phyloP scores from a whole-genome alignment of 2,329 filamentous ascomycete genomes.

The Cladosporium austrohemisphaericum region DNA sequence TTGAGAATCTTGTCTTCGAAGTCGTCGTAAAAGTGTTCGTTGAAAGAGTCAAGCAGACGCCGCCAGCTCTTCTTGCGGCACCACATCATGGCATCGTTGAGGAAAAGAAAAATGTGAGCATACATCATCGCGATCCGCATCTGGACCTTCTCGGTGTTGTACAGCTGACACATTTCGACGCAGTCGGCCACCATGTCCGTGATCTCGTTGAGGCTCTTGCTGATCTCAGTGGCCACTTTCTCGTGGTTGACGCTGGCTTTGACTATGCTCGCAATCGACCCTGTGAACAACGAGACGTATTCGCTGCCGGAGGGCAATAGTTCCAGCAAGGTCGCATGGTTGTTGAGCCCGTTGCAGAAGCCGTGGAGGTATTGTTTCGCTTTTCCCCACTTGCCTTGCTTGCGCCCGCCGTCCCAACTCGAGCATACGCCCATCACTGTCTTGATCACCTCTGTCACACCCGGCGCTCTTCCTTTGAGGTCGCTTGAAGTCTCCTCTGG shows the following conservation, averaged over 20 bases:
- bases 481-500: background rate
- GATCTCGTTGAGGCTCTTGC: constrained; percentile 21
- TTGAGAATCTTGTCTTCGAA: constrained; percentile 22
- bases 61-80: constrained; percentile 21
- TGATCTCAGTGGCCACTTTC: constrained; percentile 21
- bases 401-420: background rate
- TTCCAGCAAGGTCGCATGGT: constrained; percentile 21
- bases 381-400: background rate
- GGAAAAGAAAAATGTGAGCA: constrained; percentile 26
- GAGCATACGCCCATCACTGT: background rate
- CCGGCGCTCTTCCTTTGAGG: too few species aligned
- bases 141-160: constrained; percentile 21
- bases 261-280: constrained; percentile 20
- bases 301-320: constrained; percentile 23
- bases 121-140: constrained; percentile 22
- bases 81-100: constrained; percentile 24
- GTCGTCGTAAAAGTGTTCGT: constrained; percentile 21
- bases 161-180: constrained; percentile 20
- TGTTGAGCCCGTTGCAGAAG: background rate
- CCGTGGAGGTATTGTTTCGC: background rate
- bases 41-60: constrained; percentile 20
- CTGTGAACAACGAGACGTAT: constrained; percentile 26
- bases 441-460: background rate
- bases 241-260: constrained; percentile 27
- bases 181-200: constrained; percentile 22